These are phyloP conservation scores for Globisporangium echinulatum DNA, from an alignment of 352 stramenopile genomes.

Conservation along the genomic window DNA sequence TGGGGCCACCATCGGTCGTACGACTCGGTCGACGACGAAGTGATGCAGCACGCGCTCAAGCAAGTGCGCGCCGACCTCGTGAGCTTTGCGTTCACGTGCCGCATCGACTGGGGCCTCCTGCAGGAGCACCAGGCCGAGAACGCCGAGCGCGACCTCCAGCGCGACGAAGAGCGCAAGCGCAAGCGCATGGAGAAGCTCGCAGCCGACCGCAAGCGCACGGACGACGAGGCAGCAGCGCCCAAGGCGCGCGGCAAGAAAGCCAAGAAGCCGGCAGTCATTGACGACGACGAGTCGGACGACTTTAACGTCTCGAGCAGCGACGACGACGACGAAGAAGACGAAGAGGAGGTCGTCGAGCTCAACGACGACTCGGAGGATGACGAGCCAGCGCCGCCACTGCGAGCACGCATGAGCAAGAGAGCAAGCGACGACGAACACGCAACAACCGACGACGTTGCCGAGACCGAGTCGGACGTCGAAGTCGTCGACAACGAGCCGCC, in stretches of 20 bases:
- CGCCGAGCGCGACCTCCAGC: conserved; percentile 60
- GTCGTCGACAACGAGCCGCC: conserved; percentile 9
- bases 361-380: conserved; percentile 2
- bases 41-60: conserved; percentile 90
- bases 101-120: conserved; percentile 93
- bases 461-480: conserved; percentile 9
- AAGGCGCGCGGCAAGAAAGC: conserved; percentile 16
- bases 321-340: conserved; percentile 24
- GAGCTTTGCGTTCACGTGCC: conserved; percentile 96
- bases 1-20: conserved; percentile 96
- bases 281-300: conserved; percentile 43
- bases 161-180: conserved; percentile 69
- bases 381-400: not conserved
- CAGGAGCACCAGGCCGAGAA: conserved; percentile 83
- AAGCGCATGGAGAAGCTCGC: conserved; percentile 64
- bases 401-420: conserved; percentile 9
- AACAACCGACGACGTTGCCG: conserved; percentile 8
- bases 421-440: conserved; percentile 22
- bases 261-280: conserved; percentile 36
- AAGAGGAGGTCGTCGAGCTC: conserved; percentile 7
- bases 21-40: conserved; percentile 94
- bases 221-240: conserved; percentile 9
- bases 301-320: conserved; percentile 26
- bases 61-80: conserved; percentile 45
- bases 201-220: conserved; percentile 27